phyloP scores from a whole-genome alignment of 352 stramenopile genomes.

The Phytophthora tentaculata region DNA sequence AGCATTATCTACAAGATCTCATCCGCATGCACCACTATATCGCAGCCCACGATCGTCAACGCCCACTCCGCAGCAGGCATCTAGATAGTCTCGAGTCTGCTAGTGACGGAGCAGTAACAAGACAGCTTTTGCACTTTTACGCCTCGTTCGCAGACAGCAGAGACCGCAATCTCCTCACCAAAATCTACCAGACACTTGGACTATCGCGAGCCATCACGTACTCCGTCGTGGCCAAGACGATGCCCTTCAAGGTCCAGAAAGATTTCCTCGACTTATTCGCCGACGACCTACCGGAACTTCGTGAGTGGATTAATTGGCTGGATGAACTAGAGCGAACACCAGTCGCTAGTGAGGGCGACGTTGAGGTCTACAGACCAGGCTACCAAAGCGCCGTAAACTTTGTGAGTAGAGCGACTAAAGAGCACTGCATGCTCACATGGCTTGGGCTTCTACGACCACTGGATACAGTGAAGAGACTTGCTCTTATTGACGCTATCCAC shows the following conservation, averaged over 20 bases:
- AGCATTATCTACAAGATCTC: constrained; percentile 63
- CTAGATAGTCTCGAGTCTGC: constrained; percentile 13
- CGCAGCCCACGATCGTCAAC: constrained; percentile 39
- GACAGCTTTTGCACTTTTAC: constrained; percentile 50
- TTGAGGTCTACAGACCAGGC: constrained; percentile 4
- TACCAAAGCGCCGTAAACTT: constrained; percentile 45
- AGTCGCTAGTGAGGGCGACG: constrained; percentile 1
- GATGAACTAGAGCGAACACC: constrained; percentile 24
- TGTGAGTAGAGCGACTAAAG: constrained; percentile 44
- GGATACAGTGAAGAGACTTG: constrained; percentile 31
- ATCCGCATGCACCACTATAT: constrained; percentile 66
- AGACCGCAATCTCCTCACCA: constrained; percentile 55
- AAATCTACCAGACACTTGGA: constrained; percentile 63
- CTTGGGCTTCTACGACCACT: constrained; percentile 49
- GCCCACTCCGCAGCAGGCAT: constrained; percentile 31
- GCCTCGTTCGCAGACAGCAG: constrained; percentile 44
- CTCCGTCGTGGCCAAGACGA: constrained; percentile 41
- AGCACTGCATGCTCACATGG: constrained; percentile 59
- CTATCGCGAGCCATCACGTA: constrained; percentile 40
- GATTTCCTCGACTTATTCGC: constrained; percentile 65
- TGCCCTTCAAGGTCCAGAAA: constrained; percentile 58
- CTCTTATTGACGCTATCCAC: constrained; percentile 37
- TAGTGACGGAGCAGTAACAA: constrained; percentile 16
- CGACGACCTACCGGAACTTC: constrained; percentile 46
- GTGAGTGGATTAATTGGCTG: constrained; percentile 63